phyloP scores from a whole-genome alignment of 345 rosid genomes.

The Euclidium syriacum region DNA sequence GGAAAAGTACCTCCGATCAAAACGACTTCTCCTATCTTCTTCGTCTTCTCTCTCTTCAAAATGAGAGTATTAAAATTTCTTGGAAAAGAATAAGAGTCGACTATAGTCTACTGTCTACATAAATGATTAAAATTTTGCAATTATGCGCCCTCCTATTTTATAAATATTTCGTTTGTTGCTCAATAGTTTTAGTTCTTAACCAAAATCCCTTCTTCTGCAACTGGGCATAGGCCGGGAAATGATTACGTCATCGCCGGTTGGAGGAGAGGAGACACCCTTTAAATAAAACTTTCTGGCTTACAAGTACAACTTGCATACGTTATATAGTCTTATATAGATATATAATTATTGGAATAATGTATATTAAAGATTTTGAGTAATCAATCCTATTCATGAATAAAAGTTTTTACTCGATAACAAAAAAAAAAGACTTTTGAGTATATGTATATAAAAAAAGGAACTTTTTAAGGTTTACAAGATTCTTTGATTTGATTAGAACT shows the following conservation, averaged over 20 bases:
- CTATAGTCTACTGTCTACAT: background rate
- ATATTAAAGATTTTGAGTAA: background rate
- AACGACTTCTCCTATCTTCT: slow-evolving; percentile 6
- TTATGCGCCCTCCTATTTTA: background rate
- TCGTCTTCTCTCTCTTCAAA: slow-evolving; percentile 12
- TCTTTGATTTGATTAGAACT: background rate
- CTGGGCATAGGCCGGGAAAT: background rate
- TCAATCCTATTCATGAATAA: too few species aligned
- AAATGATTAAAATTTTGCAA: background rate
- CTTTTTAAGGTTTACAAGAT: background rate
- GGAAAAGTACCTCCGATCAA: slow-evolving; percentile 31
- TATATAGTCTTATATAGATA: too few species aligned
- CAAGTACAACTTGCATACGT: background rate
- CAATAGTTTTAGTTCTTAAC: background rate
- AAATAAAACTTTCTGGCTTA: background rate
- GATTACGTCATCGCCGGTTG: background rate
- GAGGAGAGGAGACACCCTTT: background rate
- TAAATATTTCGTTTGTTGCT: background rate
- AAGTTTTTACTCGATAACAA: too few species aligned
- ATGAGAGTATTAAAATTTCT: background rate
- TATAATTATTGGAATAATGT: background rate
- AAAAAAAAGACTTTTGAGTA: too few species aligned
- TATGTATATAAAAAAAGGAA: background rate
- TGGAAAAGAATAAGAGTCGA: background rate
- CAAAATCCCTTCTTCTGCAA: background rate